These are phyloP conservation scores for Sindora glabra DNA, from an alignment of 306 rosid species.

Conservation along the genomic window DNA sequence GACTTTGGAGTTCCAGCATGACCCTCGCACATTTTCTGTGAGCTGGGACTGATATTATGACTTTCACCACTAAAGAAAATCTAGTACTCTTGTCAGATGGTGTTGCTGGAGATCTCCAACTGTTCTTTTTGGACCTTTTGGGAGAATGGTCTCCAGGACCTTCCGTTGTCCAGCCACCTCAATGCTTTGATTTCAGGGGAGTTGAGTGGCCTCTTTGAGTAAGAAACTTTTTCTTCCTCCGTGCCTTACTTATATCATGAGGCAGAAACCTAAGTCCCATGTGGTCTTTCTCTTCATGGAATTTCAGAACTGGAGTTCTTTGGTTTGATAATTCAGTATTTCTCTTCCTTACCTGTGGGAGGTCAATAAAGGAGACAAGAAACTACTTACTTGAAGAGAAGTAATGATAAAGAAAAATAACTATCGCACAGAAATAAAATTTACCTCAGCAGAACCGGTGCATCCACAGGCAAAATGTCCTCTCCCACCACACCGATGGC, in stretches of 20 bases:
- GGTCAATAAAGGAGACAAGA: neutral
- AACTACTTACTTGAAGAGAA: neutral
- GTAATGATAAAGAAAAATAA: neutral
- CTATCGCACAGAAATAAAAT: neutral
- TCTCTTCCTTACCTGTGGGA: conserved; percentile 45
- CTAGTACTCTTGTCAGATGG: conserved; percentile 19
- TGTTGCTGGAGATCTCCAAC: conserved; percentile 36
- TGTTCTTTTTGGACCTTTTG: conserved; percentile 14
- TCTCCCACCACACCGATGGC: conserved; percentile 69
- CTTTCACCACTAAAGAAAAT: conserved; percentile 20
- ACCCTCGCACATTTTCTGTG: conserved; percentile 5
- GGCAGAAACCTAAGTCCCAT: conserved; percentile 47
- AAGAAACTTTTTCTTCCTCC: conserved; percentile 32
- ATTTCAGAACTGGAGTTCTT: conserved; percentile 25
- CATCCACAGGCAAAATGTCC: conserved; percentile 98
- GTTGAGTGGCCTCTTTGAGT: conserved; percentile 28
- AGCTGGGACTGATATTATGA: too few relatives aligned
- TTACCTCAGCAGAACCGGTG: conserved; percentile 40
- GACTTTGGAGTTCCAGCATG: conserved; percentile 30
- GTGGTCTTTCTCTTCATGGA: conserved; percentile 34
- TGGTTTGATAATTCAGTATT: conserved; percentile 29
- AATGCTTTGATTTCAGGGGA: conserved; percentile 36
- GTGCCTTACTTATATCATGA: conserved; percentile 33
- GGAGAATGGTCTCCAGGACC: conserved; percentile 39
- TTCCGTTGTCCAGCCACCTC: conserved; percentile 26